These are phyloP conservation scores for Populus davidiana DNA, from an alignment of 345 rosid species.

Conservation along the genomic window DNA sequence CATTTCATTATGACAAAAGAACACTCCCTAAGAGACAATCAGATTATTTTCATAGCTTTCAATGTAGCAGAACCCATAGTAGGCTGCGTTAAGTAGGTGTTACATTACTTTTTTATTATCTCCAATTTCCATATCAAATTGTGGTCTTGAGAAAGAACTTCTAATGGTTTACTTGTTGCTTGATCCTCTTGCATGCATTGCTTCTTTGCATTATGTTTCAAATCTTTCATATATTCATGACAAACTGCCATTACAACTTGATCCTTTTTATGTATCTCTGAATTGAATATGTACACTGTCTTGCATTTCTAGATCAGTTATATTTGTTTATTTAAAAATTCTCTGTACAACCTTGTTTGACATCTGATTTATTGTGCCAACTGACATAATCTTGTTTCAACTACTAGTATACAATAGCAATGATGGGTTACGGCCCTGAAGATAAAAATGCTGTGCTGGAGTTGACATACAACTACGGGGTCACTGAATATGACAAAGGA, in stretches of 20 bases:
- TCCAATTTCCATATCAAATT: background rate
- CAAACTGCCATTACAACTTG: background rate
- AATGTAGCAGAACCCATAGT: no score
- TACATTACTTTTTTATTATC: background rate
- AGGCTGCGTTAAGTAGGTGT: background rate
- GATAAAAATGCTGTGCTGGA: slow-evolving; percentile 77
- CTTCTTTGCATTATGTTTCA: background rate
- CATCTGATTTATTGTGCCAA: background rate
- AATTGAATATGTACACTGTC: background rate
- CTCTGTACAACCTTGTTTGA: background rate
- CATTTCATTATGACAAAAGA: background rate
- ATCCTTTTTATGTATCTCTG: background rate
- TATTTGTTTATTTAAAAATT: background rate
- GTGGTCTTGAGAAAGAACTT: background rate
- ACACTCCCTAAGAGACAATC: background rate
- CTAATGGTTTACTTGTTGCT: background rate
- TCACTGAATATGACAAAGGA: slow-evolving; percentile 84
- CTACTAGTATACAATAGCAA: slow-evolving; percentile 68
- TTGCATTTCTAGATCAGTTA: background rate
- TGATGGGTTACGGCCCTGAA: slow-evolving; percentile 97
- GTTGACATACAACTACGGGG: slow-evolving; percentile 91
- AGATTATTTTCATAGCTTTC: slow-evolving; percentile 3
- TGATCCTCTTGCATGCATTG: background rate
- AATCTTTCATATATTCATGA: background rate
- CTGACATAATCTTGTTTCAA: slow-evolving; percentile 9